Conservation (phyloP, 1,284 basidiomycete genomes). For the Pulchroboletus neoregius region DNA sequence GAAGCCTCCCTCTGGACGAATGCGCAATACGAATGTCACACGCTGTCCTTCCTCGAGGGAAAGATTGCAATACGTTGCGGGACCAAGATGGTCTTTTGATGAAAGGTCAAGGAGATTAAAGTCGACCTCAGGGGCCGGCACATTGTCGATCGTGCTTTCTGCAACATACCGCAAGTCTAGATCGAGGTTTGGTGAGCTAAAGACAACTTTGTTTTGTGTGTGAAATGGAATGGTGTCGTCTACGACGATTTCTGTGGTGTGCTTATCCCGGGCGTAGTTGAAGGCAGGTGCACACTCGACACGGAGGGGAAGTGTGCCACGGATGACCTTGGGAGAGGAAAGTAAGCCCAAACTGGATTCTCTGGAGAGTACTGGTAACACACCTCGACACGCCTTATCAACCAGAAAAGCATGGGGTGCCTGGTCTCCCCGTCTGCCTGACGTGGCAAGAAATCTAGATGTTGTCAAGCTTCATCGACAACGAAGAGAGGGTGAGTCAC, state of each 20-base stretch:
- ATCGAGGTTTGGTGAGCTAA: slow-evolving; percentile 53
- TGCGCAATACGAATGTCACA: slow-evolving; percentile 80
- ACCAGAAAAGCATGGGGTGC: slow-evolving; percentile 77
- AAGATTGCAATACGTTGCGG: slow-evolving; percentile 50
- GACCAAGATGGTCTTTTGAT: slow-evolving; percentile 63
- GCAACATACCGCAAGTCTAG: slow-evolving; percentile 76
- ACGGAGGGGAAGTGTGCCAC: slow-evolving; percentile 70
- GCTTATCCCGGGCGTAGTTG: slow-evolving; percentile 79
- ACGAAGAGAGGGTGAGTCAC: slow-evolving; percentile 31
- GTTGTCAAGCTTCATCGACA: slow-evolving; percentile 2
- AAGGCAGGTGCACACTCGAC: slow-evolving; percentile 92
- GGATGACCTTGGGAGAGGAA: slow-evolving; percentile 52
- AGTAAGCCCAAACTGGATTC: not conserved
- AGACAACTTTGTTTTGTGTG: slow-evolving; percentile 61
- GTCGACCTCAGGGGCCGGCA: slow-evolving; percentile 49
- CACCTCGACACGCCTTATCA: slow-evolving; percentile 81
- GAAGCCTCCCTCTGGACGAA: slow-evolving; percentile 42
- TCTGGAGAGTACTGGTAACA: not conserved
- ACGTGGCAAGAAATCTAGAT: slow-evolving; percentile 74
- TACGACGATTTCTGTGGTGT: slow-evolving; percentile 56
- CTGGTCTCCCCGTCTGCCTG: slow-evolving; percentile 44
- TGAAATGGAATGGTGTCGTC: slow-evolving; percentile 39
- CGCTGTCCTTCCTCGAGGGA: slow-evolving; percentile 76
- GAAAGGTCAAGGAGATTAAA: slow-evolving; percentile 60
- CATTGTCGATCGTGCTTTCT: slow-evolving; percentile 50